Evolutionary conservation across 1,284 basidiomycete species (phyloP).

Genomic region (Ceratobasidium sp.): DNA sequence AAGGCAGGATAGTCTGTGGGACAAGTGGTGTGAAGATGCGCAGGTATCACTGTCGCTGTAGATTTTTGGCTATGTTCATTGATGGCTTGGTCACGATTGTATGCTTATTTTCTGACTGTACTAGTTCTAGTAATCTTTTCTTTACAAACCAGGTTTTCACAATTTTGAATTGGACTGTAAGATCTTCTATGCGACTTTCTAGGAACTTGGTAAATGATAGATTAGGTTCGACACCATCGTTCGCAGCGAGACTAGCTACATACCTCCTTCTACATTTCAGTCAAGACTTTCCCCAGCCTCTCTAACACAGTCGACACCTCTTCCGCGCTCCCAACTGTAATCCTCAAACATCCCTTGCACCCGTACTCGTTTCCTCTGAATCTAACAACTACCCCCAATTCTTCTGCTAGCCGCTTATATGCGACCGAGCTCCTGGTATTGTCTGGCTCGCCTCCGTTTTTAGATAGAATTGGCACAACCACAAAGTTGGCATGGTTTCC

Average conservation of each 20-base stretch:
- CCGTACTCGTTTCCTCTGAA: conserved; percentile 90
- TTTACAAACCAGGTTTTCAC: too few species aligned
- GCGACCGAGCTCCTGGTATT: conserved; percentile 76
- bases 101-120: too few species aligned
- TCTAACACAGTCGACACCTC: conserved; percentile 75
- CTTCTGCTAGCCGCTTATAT: conserved; percentile 89
- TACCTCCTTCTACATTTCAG: conserved; percentile 39
- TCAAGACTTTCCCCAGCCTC: conserved; percentile 55
- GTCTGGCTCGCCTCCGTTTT: conserved; percentile 66
- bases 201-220: too few species aligned
- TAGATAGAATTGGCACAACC: conserved; percentile 79
- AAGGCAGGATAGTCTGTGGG: conserved; percentile 29
- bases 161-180: too few species aligned
- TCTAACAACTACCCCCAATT: conserved; percentile 89
- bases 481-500: conserved; percentile 94
- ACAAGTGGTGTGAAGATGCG: conserved; percentile 25
- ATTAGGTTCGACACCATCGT: too few species aligned
- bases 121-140: too few species aligned
- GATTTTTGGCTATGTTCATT: too few species aligned
- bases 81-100: too few species aligned
- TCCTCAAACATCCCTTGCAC: conserved; percentile 88
- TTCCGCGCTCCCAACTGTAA: conserved; percentile 88
- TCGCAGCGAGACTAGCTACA: neutral
- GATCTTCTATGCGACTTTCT: too few species aligned
- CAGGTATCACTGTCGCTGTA: neutral